Conservation (phyloP, 2,329 filamentous ascomycete genomes). For the Cercospora canescens region DNA sequence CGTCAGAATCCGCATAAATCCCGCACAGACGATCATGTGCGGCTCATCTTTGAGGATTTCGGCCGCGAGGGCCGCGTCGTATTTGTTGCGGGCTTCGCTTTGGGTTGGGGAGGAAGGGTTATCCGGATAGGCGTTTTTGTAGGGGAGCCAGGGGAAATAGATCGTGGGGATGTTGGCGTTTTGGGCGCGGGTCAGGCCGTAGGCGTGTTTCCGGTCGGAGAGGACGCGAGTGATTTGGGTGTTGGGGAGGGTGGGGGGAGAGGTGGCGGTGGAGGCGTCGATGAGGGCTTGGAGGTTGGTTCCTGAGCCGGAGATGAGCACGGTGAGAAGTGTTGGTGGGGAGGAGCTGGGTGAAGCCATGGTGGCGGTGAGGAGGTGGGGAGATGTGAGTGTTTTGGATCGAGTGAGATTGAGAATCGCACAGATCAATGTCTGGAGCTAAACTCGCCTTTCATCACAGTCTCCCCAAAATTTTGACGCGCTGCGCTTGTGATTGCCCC, state of each 20-base stretch:
- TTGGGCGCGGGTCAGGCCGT: conserved; percentile 62
- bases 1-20: conserved; percentile 85
- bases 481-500: background rate
- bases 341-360: background rate
- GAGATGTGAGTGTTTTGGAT: background rate
- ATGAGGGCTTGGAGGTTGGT: conserved; percentile 79
- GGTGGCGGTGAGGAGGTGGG: background rate
- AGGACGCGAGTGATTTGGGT: conserved; percentile 63
- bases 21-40: conserved; percentile 76
- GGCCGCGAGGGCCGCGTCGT: conserved; percentile 73
- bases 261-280: conserved; percentile 51
- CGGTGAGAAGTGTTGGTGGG: conserved; percentile 31
- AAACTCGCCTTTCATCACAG: background rate
- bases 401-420: background rate
- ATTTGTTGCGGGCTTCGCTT: conserved; percentile 60
- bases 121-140: conserved; percentile 68
- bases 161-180: conserved; percentile 66
- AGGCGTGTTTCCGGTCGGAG: conserved; percentile 64
- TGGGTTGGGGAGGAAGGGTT: conserved; percentile 44
- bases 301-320: conserved; percentile 67
- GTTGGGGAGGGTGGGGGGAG: conserved; percentile 45
- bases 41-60: conserved; percentile 66
- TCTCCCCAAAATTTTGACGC: conserved; percentile 9
- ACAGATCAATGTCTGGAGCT: background rate
- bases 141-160: conserved; percentile 79